Evolutionary conservation across 192 early-diverging fungal species (phyloP), one percentile per base, ranked within the genome.

Genomic region (Dissophora ornata): DNA sequence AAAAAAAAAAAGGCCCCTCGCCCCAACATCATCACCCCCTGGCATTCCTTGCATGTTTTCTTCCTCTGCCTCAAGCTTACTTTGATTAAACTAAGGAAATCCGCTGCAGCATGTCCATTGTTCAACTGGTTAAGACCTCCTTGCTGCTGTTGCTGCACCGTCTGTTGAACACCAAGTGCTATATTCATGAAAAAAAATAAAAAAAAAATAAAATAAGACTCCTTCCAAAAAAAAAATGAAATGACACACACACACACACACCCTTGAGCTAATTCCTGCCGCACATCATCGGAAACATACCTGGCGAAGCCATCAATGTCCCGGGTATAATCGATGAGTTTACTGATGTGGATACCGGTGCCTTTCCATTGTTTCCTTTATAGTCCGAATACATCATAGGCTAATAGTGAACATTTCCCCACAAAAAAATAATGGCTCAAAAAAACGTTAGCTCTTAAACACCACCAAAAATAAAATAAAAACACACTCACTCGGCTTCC

Each of bases 331-430:
- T 46, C 19, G 57, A n/a, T 3, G 42, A n/a, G n/a, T 21, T 46
- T 46, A 44, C 33, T 21, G 52, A 24, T 66, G 53, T 19, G 26
- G 46, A 22, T 49, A 29, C 51, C 18, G 36, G 33, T 47, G 53
- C 41, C 38, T 47, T 48, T n/a, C 36, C 25, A 6, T 25, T 21
- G n/a, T 38, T 62, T 62, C 19, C 15, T 18, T 75, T 66, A 63
- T 75, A 75, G 10, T 75, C 71, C 46, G 71, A 75, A 41, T 75
- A 75, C 71, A 75, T 75, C 71, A 75, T 75, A 7, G 71, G 71
- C 71, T 75, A 47, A n/a, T n/a, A n/a, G n/a, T n/a, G n/a, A n/a
- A n/a, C n/a, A n/a, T n/a, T n/a, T n/a, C n/a, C n/a, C n/a, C n/a
- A n/a, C n/a, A n/a, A n/a, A n/a, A n/a, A n/a, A n/a, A n/a, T n/a